These are phyloP conservation scores for Naganishia vishniacii DNA, from an alignment of 768 basidiomycete genomes.

Conservation along the genomic window DNA sequence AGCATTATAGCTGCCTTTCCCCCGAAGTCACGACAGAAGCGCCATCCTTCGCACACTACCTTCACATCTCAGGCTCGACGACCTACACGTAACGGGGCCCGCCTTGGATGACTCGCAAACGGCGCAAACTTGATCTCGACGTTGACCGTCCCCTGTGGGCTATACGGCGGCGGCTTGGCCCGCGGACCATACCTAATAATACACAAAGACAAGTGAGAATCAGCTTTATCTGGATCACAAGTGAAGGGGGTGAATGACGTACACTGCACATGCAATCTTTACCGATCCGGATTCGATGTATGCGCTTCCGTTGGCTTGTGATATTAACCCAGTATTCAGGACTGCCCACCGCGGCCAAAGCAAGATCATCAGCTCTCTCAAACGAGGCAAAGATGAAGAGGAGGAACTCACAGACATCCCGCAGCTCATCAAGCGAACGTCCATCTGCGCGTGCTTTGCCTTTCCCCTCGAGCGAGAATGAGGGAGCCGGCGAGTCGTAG, in stretches of 20 bases:
- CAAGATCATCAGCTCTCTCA: background rate
- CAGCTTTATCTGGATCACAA: slow-evolving; percentile 20
- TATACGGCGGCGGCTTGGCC: slow-evolving; percentile 50
- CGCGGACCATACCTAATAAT: slow-evolving; percentile 60
- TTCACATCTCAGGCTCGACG: background rate
- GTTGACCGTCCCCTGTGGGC: slow-evolving; percentile 73
- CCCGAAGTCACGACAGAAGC: no score
- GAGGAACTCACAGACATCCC: slow-evolving; percentile 10
- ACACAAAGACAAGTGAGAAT: slow-evolving; percentile 49
- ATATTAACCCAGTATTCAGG: slow-evolving; percentile 81
- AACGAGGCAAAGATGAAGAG: no score
- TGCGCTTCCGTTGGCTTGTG: slow-evolving; percentile 90
- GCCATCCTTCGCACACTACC: background rate
- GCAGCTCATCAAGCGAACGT: background rate
- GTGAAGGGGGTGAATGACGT: slow-evolving; percentile 47
- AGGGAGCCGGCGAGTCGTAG: background rate
- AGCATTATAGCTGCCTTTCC: no score
- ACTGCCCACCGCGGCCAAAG: slow-evolving; percentile 55
- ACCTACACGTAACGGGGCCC: slow-evolving; percentile 79
- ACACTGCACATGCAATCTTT: slow-evolving; percentile 97
- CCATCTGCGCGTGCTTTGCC: slow-evolving; percentile 7
- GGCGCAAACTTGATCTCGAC: slow-evolving; percentile 97
- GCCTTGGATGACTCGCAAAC: slow-evolving; percentile 71
- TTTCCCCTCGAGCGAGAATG: background rate
- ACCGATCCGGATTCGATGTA: slow-evolving; percentile 85